These are phyloP conservation scores for Starmera amethionina DNA, from an alignment of 805 yeast genomes.

Conservation along the genomic window DNA sequence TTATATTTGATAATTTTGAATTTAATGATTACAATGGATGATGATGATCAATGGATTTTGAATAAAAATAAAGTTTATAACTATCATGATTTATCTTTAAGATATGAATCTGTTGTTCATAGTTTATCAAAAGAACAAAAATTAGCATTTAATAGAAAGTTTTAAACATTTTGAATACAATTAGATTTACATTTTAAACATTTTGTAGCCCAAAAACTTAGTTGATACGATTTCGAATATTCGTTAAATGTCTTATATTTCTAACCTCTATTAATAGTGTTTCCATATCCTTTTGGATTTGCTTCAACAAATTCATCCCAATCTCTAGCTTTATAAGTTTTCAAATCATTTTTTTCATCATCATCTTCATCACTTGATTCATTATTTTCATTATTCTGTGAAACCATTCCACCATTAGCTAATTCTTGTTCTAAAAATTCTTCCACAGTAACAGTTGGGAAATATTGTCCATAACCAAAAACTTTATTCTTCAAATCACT, in stretches of 20 bases:
- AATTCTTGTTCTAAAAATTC: constrained; percentile 83
- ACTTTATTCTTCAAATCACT: constrained; percentile 56
- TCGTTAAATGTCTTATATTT: too few relatives aligned
- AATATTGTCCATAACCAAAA: constrained; percentile 81
- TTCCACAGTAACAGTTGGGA: constrained; percentile 93
- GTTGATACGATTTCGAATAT: too few relatives aligned
- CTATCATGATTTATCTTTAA: too few relatives aligned
- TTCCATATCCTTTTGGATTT: constrained; percentile 84
- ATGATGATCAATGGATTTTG: constrained; percentile 29
- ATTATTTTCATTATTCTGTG: constrained; percentile 29
- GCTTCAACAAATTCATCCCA: constrained; percentile 95
- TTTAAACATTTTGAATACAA: too few relatives aligned
- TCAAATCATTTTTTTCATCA: constrained; percentile 44
- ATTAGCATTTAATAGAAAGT: too few relatives aligned
- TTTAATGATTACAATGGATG: constrained; percentile 24
- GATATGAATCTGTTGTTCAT: too few relatives aligned
- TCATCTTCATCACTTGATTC: constrained; percentile 45
- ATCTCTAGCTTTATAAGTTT: constrained; percentile 65
- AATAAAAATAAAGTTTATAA: too few relatives aligned
- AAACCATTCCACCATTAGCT: constrained; percentile 71
- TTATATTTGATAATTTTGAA: constrained; percentile 31
- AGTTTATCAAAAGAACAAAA: too few relatives aligned
- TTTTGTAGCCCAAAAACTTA: background rate
- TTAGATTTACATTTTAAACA: too few relatives aligned
- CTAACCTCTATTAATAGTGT: constrained; percentile 61